Base-by-base conservation (phyloP, 257 asterid genomes). In the Solanum paucissectum region DNA sequence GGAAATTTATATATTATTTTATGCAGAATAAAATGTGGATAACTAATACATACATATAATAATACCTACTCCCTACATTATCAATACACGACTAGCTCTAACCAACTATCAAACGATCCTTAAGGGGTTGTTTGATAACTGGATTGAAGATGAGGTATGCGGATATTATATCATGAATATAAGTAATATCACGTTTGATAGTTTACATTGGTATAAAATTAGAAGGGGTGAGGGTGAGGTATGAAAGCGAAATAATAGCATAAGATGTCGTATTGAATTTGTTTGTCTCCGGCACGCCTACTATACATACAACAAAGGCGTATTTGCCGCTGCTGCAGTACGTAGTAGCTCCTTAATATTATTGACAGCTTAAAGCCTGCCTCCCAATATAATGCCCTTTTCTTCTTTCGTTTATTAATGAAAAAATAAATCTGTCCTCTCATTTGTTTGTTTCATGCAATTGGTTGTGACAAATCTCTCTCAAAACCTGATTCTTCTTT, bases 261-360 rank as follows among this genome's bases (percentile, higher is more conserved):
- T 76, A 23, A 38, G 34, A 75, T 6, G 6, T 81, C 3, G 27
- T 16, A 46, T 27, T 81, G 16, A 27, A 81, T 81, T 77, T 4
- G 18, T 81, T 76, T 75, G 46, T 38, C 58, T 75, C 83, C 11
- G 21, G 21, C 68, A 16, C 9, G 85, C 66, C 66, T 81, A 81
- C 11, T 23, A n/a, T 62, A 20, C 18, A 27, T 32, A 44, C 37
- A 25, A 83, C 38, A 11, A 58, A 20, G 90, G 93, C 90, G 88
- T 88, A 87, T 75, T 87, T 89, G 90, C 89, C 90, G 90, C 87
- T 89, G 89, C 74, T 34, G 64, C 52, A 33, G 12, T 29, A 29
- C 29, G 29, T 33, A n/a, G 12, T 16, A 3, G n/a, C 60, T 72
- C 58, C 33, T 49, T 46, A 2, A 46, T 55, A 55, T 6, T 18